phyloP scores from a whole-genome alignment of 768 basidiomycete species.

The Wakefieldia striispora region DNA sequence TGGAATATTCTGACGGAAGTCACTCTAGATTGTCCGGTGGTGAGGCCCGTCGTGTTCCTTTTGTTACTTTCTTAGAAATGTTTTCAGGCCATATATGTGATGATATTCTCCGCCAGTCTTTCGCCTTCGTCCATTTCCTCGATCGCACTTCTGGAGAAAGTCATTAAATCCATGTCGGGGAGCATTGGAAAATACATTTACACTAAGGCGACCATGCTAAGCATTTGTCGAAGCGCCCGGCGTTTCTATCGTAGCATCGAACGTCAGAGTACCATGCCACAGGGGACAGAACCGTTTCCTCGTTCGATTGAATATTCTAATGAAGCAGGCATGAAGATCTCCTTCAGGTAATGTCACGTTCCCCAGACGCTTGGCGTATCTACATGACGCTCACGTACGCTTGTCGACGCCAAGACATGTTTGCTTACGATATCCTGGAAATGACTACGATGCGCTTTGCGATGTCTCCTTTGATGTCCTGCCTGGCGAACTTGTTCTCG shows the following conservation, averaged over 20 bases:
- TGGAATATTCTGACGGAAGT: constrained; percentile 35
- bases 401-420: constrained; percentile 10
- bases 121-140: constrained; percentile 31
- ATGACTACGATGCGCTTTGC: constrained; percentile 19
- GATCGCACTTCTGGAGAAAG: constrained; percentile 37
- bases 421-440: constrained; percentile 23
- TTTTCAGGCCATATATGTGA: constrained; percentile 24
- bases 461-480: constrained; percentile 28
- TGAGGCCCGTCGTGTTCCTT: constrained; percentile 9
- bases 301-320: background rate
- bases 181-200: constrained; percentile 16
- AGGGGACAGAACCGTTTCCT: constrained; percentile 23
- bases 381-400: background rate
- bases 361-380: background rate
- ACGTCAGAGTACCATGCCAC: constrained; percentile 15
- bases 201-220: constrained; percentile 3
- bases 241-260: constrained; percentile 23
- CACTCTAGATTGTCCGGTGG: constrained; percentile 36
- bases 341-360: constrained; percentile 24
- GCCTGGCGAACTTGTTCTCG: constrained; percentile 30
- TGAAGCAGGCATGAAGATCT: constrained; percentile 25
- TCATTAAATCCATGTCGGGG: constrained; percentile 18
- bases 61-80: too few species aligned
- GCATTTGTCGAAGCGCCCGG: constrained; percentile 15
- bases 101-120: constrained; percentile 21